Conservation (phyloP, 768 basidiomycete genomes). For the Plicaturopsis crispa region DNA sequence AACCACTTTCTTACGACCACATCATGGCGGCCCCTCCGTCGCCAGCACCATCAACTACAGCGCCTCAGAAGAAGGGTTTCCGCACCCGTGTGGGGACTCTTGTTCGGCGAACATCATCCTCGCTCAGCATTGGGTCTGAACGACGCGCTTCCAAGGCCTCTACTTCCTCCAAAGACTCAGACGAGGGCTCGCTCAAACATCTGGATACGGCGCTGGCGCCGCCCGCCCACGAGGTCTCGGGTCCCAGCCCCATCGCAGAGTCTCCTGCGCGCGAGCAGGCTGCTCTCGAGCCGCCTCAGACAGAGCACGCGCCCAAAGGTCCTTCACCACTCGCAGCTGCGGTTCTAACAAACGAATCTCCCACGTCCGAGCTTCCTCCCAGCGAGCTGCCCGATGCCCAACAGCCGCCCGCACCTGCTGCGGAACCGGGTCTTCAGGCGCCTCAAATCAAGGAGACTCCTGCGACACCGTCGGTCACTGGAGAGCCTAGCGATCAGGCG, state of each 20-base stretch:
- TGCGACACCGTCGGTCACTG: slow-evolving; percentile 3
- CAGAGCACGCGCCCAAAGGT: slow-evolving; percentile 19
- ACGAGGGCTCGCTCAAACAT: slow-evolving; percentile 3
- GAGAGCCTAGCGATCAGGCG: neutral
- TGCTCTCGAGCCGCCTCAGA: slow-evolving; percentile 16
- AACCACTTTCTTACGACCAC: slow-evolving; percentile 3
- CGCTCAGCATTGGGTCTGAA: slow-evolving; percentile 31
- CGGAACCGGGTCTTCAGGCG: slow-evolving; percentile 13
- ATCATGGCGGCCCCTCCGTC: slow-evolving; percentile 20
- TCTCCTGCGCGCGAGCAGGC: slow-evolving; percentile 56
- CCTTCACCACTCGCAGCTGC: slow-evolving; percentile 36
- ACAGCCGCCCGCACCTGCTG: slow-evolving; percentile 12
- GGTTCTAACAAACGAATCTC: slow-evolving; percentile 11
- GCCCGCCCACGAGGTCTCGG: slow-evolving; percentile 12
- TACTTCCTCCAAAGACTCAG: too few relatives aligned
- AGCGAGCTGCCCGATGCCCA: slow-evolving; percentile 4
- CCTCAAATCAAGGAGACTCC: slow-evolving; percentile 7
- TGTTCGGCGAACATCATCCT: slow-evolving; percentile 54
- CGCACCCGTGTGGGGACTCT: slow-evolving; percentile 55
- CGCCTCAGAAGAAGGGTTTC: slow-evolving; percentile 30
- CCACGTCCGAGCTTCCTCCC: slow-evolving; percentile 8
- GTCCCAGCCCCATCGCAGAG: slow-evolving; percentile 64
- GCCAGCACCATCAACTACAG: slow-evolving; percentile 17
- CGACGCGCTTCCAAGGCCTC: slow-evolving; percentile 13
- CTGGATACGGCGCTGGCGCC: slow-evolving; percentile 3